Base-by-base conservation (phyloP, 305 asterid genomes). In the Stenogyne calaminthoides region DNA sequence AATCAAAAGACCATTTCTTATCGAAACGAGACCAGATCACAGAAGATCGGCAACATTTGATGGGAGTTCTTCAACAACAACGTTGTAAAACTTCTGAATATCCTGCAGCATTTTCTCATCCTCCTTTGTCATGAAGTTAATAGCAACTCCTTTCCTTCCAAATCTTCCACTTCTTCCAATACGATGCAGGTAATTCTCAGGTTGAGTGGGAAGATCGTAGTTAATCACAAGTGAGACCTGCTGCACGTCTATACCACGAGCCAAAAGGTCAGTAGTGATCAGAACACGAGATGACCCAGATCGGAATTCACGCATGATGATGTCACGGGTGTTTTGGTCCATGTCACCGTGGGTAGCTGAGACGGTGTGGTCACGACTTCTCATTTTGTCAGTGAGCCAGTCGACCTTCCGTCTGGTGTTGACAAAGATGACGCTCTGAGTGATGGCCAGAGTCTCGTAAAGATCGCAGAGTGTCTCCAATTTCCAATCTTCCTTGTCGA, bases 401-500 rank as follows among this genome's bases (percentile, higher is more conserved):
- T 89, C 96, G 3, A 87, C 93, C 81, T 89, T 89, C 22, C 96
- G 80, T n/a, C 96, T 70, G 16, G 93, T 89, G 85, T 89, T 87
- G 29, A 89, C 96, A 7, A 89, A 89, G 73, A 87, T 89, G 69
- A 89, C 92, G 34, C 89, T 84, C 75, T 89, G 92, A 9, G 96
- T 89, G 76, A 89, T 89, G 67, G 95, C 88, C 2, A 88, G 76
- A 0, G 91, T 88, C 77, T 84, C 88, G 20, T 86, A 88, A 5
- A 86, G 89, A 72, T 88, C 91, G 0, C 93, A 88, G 4, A 86
- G 85, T 1, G 91, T 88, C 68, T 86, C 94, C 2, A 88, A 75
- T 46, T 88, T 86, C 88, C 88, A 88, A 11, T 88, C 93, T 56
- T 86, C 93, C 80, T 83, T 86, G 10, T 84, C 89, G 0, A 88